Evolutionary conservation across 352 stramenopile species (phyloP).

Genomic region (Phytophthora meadii): DNA sequence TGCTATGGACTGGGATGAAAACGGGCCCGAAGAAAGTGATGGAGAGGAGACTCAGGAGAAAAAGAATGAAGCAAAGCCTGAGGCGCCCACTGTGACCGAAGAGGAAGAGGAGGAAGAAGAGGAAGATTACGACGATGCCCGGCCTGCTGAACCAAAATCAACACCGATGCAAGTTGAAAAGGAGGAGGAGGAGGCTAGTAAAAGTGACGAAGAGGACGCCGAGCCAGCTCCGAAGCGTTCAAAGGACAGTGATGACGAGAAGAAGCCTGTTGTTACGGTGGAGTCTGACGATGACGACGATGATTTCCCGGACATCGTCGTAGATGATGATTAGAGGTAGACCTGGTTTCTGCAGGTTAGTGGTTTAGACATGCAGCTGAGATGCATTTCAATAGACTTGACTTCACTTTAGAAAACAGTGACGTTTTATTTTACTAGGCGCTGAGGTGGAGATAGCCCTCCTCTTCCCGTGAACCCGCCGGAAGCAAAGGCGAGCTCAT

Average conservation of each 20-base stretch:
- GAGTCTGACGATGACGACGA: conserved; percentile 55
- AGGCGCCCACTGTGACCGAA: conserved; percentile 15
- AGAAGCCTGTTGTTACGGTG: conserved; percentile 28
- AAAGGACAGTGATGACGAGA: conserved; percentile 41
- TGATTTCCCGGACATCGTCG: conserved; percentile 86
- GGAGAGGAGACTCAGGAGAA: conserved; percentile 25
- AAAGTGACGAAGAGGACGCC: conserved; percentile 27
- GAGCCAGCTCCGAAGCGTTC: conserved; percentile 32
- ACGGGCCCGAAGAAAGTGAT: conserved; percentile 36
- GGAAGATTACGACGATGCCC: conserved; percentile 55
- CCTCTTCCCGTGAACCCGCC: conserved; percentile 46
- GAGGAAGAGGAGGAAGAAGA: conserved; percentile 45
- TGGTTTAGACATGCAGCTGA: conserved; percentile 5
- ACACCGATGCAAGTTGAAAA: conserved; percentile 26
- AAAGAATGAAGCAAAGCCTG: conserved; percentile 6
- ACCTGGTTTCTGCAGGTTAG: background rate
- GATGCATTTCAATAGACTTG: conserved; percentile 28
- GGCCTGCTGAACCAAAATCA: conserved; percentile 7
- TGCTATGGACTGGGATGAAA: conserved; percentile 47
- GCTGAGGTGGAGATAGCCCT: conserved; percentile 63
- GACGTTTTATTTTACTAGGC: conserved; percentile 14
- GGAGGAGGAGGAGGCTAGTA: background rate
- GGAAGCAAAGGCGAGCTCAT: conserved; percentile 72
- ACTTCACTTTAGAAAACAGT: conserved; percentile 24
- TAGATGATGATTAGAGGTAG: conserved; percentile 59